phyloP scores from a whole-genome alignment of 208 protist species.

The Trypanosoma congolense region DNA sequence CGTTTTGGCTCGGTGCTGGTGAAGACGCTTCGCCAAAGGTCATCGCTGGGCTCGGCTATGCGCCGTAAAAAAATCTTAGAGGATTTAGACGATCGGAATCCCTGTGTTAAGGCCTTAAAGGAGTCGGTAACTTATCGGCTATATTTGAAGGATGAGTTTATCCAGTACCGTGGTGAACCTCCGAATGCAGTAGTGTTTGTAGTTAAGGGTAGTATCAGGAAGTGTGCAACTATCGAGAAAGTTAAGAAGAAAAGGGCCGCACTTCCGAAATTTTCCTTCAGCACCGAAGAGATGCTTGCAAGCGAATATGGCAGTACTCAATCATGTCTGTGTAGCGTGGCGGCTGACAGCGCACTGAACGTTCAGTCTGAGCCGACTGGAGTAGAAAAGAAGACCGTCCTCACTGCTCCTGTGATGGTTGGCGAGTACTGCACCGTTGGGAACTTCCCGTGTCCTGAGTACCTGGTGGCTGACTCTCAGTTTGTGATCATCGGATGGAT shows the following conservation, averaged over 20 bases:
- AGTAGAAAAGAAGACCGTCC: slow-evolving; percentile 2
- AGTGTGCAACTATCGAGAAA: background rate
- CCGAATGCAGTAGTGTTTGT: slow-evolving; percentile 60
- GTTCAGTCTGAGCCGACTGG: background rate
- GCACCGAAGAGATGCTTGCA: no score
- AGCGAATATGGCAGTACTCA: no score
- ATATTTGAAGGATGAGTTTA: slow-evolving; percentile 43
- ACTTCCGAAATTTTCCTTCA: no score
- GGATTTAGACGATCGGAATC: background rate
- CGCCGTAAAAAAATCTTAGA: background rate
- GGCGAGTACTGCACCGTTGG: slow-evolving; percentile 57
- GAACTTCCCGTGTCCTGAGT: slow-evolving; percentile 44
- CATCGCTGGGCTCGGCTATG: slow-evolving; percentile 20
- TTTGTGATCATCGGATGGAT: slow-evolving; percentile 39
- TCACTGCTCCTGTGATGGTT: slow-evolving; percentile 53
- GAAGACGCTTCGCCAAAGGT: slow-evolving; percentile 28
- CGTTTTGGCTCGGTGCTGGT: slow-evolving; percentile 27
- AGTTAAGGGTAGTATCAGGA: slow-evolving; percentile 35
- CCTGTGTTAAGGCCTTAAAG: background rate
- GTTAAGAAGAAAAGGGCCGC: background rate
- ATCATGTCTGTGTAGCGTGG: no score
- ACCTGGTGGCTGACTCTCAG: slow-evolving; percentile 39
- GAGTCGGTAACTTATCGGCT: slow-evolving; percentile 13
- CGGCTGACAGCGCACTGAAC: background rate
- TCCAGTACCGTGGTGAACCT: slow-evolving; percentile 66